Base-by-base conservation (phyloP, 2,329 filamentous ascomycete species). In the Celoporthe dispersa region DNA sequence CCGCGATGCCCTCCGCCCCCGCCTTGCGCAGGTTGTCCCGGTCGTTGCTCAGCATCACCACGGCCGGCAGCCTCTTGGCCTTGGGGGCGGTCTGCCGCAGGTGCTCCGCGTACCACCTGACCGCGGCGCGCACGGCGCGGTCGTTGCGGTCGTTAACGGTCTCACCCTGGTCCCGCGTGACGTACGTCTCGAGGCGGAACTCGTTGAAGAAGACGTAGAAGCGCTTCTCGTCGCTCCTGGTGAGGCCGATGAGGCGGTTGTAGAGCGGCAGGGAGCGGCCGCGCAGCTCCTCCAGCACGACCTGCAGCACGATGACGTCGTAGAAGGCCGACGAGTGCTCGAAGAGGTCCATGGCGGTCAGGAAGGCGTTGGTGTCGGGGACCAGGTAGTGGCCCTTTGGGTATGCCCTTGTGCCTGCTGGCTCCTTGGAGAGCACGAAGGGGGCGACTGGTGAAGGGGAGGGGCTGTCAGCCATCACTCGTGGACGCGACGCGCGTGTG, bases 201-300 rank as follows among this genome's bases (percentile, higher is more conserved):
- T 99, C 96, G 80, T 99, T 99, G 88, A 98, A 98, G 80, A 99
- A 99, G 66, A 99, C 93, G 78, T 98, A 98, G 79, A 97, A 98
- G 68, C 95, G 90, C 85, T 99, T 99, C 74, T 97, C 94, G 76
- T 97, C 94, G 77, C 95, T 97, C 81, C 95, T 97, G 53, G 94
- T 97, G 73, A 99, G 85, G 31, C 92, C 90, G 74, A 98, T 89
- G 64, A 99, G 85, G 53, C 96, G 92, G 80, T 98, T 98, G 83
- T 98, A 99, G 51, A 99, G 88, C 57, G 96, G 96, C 72, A 98
- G 82, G 16, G 95, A 98, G 75, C 94, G 90, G 79, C 98, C 97
- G 78, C 94, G 93, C 71, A 99, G 87, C 83, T 99, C 96, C 81
- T 99, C 96, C 19, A 99, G 88, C 6, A 99, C 96, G 1, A 95